A percentile compares a stretch with the other conserved stretches of the same genome.
Conservation (phyloP, 345 rosid species). For the Heritiera fomes region DNA sequence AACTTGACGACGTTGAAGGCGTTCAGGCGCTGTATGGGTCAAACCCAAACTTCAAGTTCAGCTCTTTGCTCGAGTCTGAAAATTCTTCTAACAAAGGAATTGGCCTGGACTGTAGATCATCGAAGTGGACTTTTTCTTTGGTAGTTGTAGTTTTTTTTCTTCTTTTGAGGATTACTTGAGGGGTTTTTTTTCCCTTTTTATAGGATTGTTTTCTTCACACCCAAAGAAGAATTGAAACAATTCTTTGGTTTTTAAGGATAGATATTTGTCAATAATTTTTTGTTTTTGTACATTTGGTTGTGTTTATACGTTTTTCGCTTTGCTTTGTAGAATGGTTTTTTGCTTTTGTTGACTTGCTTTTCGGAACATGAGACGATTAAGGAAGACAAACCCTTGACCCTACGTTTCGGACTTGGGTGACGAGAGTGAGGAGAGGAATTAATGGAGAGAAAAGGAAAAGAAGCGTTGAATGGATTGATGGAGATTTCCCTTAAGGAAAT, state of each 20-base stretch:
- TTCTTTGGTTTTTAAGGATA: not conserved
- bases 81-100: slow-evolving; percentile 45
- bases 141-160: slow-evolving; percentile 37
- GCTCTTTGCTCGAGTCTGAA: slow-evolving; percentile 58
- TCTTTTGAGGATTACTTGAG: slow-evolving; percentile 17
- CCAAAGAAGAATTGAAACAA: not conserved
- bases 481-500: no score
- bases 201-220: slow-evolving; percentile 17
- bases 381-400: not conserved
- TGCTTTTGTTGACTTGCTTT: not conserved
- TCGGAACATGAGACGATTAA: not conserved
- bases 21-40: slow-evolving; percentile 69
- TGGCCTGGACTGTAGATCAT: slow-evolving; percentile 18
- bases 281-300: not conserved
- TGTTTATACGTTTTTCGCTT: not conserved
- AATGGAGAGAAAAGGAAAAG: not conserved
- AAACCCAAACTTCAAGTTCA: slow-evolving; percentile 67
- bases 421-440: not conserved
- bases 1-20: slow-evolving; percentile 84
- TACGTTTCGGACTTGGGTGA: not conserved
- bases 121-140: slow-evolving; percentile 34
- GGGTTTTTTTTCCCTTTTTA: not conserved
- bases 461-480: no score
- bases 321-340: not conserved
- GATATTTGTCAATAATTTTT: not conserved